Conservation (phyloP, 805 yeast species). For the Starmerella ratchasimensis region DNA sequence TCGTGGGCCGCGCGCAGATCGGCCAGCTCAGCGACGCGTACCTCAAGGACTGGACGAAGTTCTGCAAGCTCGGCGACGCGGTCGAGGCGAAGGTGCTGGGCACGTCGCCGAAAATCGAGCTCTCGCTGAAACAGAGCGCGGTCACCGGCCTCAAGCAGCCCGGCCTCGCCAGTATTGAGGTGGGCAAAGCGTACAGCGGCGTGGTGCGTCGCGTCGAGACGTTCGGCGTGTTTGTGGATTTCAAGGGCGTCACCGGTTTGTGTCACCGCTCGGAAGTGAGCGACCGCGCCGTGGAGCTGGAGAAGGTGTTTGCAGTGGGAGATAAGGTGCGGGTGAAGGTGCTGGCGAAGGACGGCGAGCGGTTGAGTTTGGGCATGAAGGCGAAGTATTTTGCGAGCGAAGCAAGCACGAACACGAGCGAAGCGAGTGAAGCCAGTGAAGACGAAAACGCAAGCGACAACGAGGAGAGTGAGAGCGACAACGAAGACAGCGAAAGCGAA, state of each 20-base stretch:
- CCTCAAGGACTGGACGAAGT: constrained; percentile 78
- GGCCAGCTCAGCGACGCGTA: constrained; percentile 69
- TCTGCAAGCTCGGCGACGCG: constrained; percentile 53
- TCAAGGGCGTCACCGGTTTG: constrained; percentile 72
- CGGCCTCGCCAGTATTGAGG: constrained; percentile 44
- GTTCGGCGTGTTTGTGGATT: constrained; percentile 78
- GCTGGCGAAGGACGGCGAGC: constrained; percentile 57
- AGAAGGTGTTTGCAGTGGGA: constrained; percentile 67
- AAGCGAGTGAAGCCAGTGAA: constrained; percentile 18
- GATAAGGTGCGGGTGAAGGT: constrained; percentile 81
- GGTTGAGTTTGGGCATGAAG: constrained; percentile 81
- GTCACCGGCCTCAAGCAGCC: constrained; percentile 44
- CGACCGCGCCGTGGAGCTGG: constrained; percentile 38
- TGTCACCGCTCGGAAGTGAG: constrained; percentile 80
- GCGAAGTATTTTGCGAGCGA: constrained; percentile 62
- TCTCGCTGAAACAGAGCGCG: constrained; percentile 71
- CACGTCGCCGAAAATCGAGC: constrained; percentile 39
- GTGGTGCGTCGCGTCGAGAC: constrained; percentile 62
- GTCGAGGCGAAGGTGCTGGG: constrained; percentile 64
- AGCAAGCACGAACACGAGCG: constrained; percentile 27
- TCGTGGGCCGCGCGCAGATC: constrained; percentile 69
- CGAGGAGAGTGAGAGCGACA: constrained; percentile 19
- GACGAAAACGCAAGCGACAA: constrained; percentile 20
- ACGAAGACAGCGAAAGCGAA: constrained; percentile 7
- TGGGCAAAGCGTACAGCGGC: constrained; percentile 66